Evolutionary conservation across 306 rosid genomes (phyloP).

Genomic region (Lagenaria siceraria): DNA sequence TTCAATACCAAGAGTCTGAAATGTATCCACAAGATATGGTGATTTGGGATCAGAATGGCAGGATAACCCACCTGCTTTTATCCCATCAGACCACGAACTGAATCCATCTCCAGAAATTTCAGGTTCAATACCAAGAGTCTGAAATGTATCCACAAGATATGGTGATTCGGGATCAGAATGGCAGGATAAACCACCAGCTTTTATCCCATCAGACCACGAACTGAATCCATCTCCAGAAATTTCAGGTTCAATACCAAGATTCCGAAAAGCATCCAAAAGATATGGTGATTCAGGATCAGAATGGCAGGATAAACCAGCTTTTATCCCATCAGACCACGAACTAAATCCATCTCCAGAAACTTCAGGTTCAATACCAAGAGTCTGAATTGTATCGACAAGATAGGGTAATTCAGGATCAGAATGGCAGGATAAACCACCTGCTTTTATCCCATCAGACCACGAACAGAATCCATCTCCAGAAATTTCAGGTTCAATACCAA

Average conservation of each 20-base stretch:
- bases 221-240: not conserved
- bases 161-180: conserved; percentile 1
- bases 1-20: not conserved
- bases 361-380: not conserved
- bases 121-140: not conserved
- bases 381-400: not conserved
- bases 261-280: not conserved
- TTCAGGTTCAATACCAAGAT: not conserved
- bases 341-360: conserved; percentile 17
- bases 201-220: conserved; percentile 14
- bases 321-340: not conserved
- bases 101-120: not conserved
- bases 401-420: not conserved
- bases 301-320: conserved; percentile 1
- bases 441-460: conserved; percentile 16
- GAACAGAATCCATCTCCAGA: not conserved
- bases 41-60: conserved; percentile 5
- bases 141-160: not conserved
- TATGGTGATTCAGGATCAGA: not conserved
- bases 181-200: conserved; percentile 10
- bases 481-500: not conserved
- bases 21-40: not conserved
- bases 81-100: conserved; percentile 11
- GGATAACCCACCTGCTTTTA: conserved; percentile 13
- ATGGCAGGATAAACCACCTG: conserved; percentile 2